Evolutionary conservation across 768 basidiomycete genomes (phyloP).

Genomic region (Pholiota molesta): DNA sequence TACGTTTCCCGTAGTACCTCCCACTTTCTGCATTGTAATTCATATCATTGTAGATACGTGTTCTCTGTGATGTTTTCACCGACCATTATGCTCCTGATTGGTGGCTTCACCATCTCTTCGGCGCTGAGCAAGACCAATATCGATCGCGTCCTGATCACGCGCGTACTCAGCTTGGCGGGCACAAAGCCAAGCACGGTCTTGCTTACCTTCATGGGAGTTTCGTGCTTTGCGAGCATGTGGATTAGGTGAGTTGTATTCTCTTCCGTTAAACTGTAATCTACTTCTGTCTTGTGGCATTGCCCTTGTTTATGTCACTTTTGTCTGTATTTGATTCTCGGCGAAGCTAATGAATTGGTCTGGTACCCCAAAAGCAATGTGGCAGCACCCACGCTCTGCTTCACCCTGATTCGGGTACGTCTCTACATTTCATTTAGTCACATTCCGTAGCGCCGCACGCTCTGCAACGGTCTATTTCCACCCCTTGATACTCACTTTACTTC

Average conservation of each 20-base stretch:
- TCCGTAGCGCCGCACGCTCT: background rate
- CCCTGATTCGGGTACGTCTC: slow-evolving; percentile 81
- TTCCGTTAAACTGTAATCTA: background rate
- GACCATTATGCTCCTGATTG: slow-evolving; percentile 97
- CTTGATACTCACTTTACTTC: slow-evolving; percentile 7
- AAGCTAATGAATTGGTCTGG: slow-evolving; percentile 9
- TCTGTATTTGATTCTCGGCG: background rate
- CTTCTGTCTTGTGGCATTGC: background rate
- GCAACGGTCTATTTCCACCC: slow-evolving; percentile 9
- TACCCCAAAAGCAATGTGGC: slow-evolving; percentile 79
- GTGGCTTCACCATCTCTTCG: slow-evolving; percentile 97
- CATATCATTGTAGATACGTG: slow-evolving; percentile 59
- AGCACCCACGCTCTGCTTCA: slow-evolving; percentile 96
- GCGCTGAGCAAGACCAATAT: slow-evolving; percentile 95
- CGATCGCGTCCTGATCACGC: slow-evolving; percentile 88
- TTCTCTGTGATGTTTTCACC: slow-evolving; percentile 97
- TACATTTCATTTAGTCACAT: slow-evolving; percentile 1
- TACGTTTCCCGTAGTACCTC: slow-evolving; percentile 38
- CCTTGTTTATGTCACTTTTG: slow-evolving; percentile 9
- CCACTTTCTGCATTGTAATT: slow-evolving; percentile 5
- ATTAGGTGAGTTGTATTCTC: slow-evolving; percentile 65
- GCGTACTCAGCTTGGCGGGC: slow-evolving; percentile 89
- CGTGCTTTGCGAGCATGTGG: slow-evolving; percentile 99
- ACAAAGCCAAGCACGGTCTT: slow-evolving; percentile 85
- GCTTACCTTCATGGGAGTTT: slow-evolving; percentile 93